phyloP scores from a whole-genome alignment of 148 eudicot species.

The Rhododendron griersonianum region DNA sequence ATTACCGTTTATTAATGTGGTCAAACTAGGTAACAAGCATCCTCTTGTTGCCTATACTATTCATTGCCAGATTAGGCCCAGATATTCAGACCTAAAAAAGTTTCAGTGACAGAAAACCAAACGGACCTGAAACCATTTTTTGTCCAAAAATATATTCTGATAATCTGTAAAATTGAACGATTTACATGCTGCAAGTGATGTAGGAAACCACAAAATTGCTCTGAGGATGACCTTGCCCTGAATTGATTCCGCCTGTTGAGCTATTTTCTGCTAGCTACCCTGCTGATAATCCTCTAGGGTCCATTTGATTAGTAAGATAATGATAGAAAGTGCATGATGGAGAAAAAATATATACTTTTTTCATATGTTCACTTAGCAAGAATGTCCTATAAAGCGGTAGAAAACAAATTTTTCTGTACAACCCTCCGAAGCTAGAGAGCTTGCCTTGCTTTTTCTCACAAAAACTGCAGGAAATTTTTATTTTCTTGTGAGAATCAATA shows the following conservation, averaged over 20 bases:
- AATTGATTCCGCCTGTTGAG: neutral
- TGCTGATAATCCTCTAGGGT: neutral
- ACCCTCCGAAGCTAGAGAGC: too few relatives aligned
- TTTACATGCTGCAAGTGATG: neutral
- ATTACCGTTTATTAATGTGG: neutral
- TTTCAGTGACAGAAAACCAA: neutral
- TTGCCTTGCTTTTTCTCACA: too few relatives aligned
- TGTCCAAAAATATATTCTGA: neutral
- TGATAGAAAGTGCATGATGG: too few relatives aligned
- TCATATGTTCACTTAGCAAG: too few relatives aligned
- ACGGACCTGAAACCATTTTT: neutral
- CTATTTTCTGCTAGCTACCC: neutral
- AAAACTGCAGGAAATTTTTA: too few relatives aligned
- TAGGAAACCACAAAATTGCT: neutral
- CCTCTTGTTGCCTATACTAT: neutral
- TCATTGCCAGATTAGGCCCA: neutral
- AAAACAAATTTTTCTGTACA: too few relatives aligned
- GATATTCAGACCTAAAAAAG: neutral
- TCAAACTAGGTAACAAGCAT: neutral
- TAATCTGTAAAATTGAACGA: neutral
- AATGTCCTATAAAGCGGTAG: too few relatives aligned
- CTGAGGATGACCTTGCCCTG: neutral
- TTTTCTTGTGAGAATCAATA: too few relatives aligned
- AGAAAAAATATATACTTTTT: too few relatives aligned
- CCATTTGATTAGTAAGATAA: too few relatives aligned